Evolutionary conservation across 306 rosid species (phyloP).

Genomic region (Lathyrus aphaca): DNA sequence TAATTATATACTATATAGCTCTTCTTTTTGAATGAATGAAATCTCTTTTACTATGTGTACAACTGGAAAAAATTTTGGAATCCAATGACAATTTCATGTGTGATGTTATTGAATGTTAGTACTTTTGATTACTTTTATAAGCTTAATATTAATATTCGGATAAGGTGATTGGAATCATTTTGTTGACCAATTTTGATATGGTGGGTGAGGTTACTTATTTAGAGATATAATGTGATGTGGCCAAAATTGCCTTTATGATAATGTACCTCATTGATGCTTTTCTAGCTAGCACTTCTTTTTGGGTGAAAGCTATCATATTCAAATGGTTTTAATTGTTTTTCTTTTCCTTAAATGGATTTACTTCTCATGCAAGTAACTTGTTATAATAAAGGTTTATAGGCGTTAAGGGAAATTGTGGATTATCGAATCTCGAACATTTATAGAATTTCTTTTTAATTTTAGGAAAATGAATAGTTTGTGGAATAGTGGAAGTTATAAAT

Average conservation of each 20-base stretch:
- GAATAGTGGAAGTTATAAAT: background rate
- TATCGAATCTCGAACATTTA: background rate
- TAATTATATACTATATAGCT: conserved; percentile 27
- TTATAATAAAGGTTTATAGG: background rate
- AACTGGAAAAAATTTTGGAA: conserved; percentile 49
- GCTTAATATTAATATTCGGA: conserved; percentile 31
- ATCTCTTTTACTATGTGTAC: conserved; percentile 38
- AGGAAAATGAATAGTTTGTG: background rate
- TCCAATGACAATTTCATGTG: conserved; percentile 50
- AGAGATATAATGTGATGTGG: background rate
- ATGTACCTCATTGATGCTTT: conserved; percentile 11
- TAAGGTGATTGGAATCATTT: conserved; percentile 37
- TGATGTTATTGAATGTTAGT: conserved; percentile 41
- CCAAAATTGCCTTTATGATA: conserved; percentile 13
- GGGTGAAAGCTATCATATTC: background rate
- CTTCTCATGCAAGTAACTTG: background rate
- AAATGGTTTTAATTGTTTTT: background rate
- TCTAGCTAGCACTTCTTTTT: background rate
- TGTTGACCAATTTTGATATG: conserved; percentile 35
- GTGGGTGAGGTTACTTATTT: conserved; percentile 14
- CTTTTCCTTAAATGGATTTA: background rate
- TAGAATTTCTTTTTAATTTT: background rate
- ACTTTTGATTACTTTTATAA: conserved; percentile 40
- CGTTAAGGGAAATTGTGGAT: background rate
- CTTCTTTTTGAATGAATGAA: conserved; percentile 45